phyloP scores from a whole-genome alignment of 2,329 filamentous ascomycete species.

The Cladophialophora carrionii region DNA sequence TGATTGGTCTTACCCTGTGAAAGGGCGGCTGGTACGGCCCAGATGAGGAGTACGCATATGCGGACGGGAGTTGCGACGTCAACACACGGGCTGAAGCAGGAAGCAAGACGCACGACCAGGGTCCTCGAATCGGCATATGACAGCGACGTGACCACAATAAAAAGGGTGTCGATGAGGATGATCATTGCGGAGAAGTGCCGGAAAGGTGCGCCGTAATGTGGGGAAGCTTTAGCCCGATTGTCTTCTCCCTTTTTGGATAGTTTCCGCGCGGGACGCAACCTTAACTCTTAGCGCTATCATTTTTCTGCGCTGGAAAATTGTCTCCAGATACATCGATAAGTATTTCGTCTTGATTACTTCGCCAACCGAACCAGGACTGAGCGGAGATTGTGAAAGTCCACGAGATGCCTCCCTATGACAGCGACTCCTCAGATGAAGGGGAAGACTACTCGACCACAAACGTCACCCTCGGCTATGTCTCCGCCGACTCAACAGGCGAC shows the following conservation, averaged over 20 bases:
- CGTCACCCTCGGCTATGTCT: conserved; percentile 87
- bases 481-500: conserved; percentile 77
- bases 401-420: conserved; percentile 77
- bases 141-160: conserved; percentile 13
- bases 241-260: conserved; percentile 4
- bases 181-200: conserved; percentile 5
- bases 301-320: conserved; percentile 4
- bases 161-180: conserved; percentile 5
- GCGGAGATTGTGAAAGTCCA: background rate
- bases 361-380: background rate
- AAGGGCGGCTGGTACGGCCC: conserved; percentile 8
- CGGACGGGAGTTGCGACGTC: conserved; percentile 3
- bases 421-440: conserved; percentile 72
- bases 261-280: conserved; percentile 20
- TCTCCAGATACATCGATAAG: background rate
- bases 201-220: background rate
- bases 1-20: conserved; percentile 12
- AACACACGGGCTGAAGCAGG: conserved; percentile 13
- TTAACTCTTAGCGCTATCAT: conserved; percentile 10
- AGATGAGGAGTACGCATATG: conserved; percentile 28
- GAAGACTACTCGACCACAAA: conserved; percentile 67
- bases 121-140: conserved; percentile 13
- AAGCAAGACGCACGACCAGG: conserved; percentile 4
- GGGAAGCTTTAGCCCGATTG: conserved; percentile 6
- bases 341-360: background rate